Base-by-base conservation (phyloP, 192 early-diverging fungal species). In the Irineochytrium annulatum region DNA sequence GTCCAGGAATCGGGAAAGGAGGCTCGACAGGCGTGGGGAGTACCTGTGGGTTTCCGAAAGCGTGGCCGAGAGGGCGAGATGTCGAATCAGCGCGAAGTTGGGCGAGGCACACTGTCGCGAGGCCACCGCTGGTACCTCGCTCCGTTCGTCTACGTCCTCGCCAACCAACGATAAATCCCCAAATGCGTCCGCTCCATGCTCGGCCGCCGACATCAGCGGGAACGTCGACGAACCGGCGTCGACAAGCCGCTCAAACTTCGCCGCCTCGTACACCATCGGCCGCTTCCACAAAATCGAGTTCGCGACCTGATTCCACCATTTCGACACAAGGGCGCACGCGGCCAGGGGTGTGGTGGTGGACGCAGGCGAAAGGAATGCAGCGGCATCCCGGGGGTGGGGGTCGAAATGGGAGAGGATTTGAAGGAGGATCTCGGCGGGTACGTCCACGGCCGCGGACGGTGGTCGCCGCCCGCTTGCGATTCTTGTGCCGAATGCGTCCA, bases 221-320 rank as follows among this genome's bases (percentile, higher is more conserved):
- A n/a, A n/a, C n/a, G n/a, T n/a, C 4, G 59, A 33, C 22, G 29
- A 57, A n/a, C 64, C 63, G 16, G 43, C 27, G 19, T 19, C 14
- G 2, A 63, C 61, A 0, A 69, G 61, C 16, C 30, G 39, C 30
- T 76, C 75, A 14, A 84, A 77, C 13, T 62, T 44, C 1, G 51
- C 28, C 11, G 77, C 60, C 14, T 59, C 70, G 19, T 52, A 46
- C 28, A 84, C 76, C 33, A 41, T 58, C 13, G 81, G 81, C 27
- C 63, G 55, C 45, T 65, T 60, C 78, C 78, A 84, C 0, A 84
- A 65, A 16, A 77, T 54, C 2, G 63, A 67, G 22, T 68, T 79
- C 22, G 67, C 81, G 1, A 74, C 64, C 2, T 55, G 44, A 52
- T 75, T 73, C 81, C 81, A 84, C 17, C 63, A 64, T 0, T 64